Conservation (phyloP, 2,329 filamentous ascomycete species). For the Alternaria postmessia region DNA sequence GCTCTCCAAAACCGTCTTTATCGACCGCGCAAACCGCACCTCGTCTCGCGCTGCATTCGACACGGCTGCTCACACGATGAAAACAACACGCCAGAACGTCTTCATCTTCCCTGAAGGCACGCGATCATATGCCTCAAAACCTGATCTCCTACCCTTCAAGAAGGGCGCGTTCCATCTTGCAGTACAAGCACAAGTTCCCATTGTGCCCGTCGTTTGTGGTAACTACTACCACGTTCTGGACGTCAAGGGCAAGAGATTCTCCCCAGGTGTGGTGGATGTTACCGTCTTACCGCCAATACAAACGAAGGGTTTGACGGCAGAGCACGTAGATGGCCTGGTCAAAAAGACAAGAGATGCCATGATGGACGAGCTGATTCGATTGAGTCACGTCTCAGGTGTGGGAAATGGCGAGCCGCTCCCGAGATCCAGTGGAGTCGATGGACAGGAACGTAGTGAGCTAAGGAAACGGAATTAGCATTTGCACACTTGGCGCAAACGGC, state of each 20-base stretch:
- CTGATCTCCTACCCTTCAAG: constrained; percentile 91
- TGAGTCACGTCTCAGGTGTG: constrained; percentile 39
- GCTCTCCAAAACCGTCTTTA: constrained; percentile 89
- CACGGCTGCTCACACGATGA: constrained; percentile 82
- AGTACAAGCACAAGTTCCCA: constrained; percentile 89
- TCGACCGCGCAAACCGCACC: constrained; percentile 85
- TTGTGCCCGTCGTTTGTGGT: constrained; percentile 76
- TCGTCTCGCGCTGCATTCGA: constrained; percentile 87
- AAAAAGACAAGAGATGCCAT: constrained; percentile 46
- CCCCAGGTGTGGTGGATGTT: constrained; percentile 64
- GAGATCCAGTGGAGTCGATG: constrained; percentile 29
- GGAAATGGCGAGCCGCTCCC: constrained; percentile 40
- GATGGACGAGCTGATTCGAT: constrained; percentile 46
- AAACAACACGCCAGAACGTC: constrained; percentile 69
- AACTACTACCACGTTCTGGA: constrained; percentile 60
- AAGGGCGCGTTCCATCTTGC: constrained; percentile 98
- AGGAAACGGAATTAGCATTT: constrained; percentile 34
- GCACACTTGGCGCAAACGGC: constrained; percentile 11
- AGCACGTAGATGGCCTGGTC: constrained; percentile 46
- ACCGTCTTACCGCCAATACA: constrained; percentile 48
- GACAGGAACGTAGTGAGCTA: constrained; percentile 28
- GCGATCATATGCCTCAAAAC: constrained; percentile 83
- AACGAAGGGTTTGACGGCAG: constrained; percentile 45
- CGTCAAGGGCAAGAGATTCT: constrained; percentile 54
- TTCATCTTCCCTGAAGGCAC: constrained; percentile 95